Percentiles rank a stretch among this genome's conserved stretches.
Evolutionary conservation across 768 basidiomycete genomes (phyloP).

Genomic region (Termitomyces eurrhizus): DNA sequence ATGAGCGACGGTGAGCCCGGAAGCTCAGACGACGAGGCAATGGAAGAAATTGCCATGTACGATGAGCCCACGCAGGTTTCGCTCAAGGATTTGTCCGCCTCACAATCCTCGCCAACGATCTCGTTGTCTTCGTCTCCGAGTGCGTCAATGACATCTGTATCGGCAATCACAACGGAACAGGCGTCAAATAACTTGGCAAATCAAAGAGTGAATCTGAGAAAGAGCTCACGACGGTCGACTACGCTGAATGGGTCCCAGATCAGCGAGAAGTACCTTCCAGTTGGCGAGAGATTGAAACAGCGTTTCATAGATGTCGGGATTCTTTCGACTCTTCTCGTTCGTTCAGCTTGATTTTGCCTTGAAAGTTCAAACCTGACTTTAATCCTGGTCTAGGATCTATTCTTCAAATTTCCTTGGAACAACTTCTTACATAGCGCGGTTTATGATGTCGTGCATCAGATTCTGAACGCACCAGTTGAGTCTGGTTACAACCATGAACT

Average conservation of each 20-base stretch:
- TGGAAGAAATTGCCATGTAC: constrained; percentile 81
- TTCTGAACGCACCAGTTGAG: constrained; percentile 85
- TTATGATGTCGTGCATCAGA: constrained; percentile 94
- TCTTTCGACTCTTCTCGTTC: constrained; percentile 71
- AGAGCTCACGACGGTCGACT: constrained; percentile 47
- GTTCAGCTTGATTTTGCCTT: constrained; percentile 21
- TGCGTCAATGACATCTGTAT: constrained; percentile 24
- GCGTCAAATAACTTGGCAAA: constrained; percentile 26
- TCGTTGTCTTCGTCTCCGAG: constrained; percentile 23
- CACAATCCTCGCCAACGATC: constrained; percentile 28
- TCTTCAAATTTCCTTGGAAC: constrained; percentile 96
- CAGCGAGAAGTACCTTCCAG: constrained; percentile 39
- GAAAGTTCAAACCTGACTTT: background rate
- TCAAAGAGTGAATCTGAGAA: constrained; percentile 37
- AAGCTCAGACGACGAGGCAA: constrained; percentile 73
- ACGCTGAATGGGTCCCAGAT: constrained; percentile 24
- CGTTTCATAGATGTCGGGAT: constrained; percentile 73
- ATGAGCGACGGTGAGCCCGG: constrained; percentile 71
- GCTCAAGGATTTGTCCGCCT: constrained; percentile 29
- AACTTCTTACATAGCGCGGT: constrained; percentile 97
- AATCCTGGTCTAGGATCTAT: constrained; percentile 64
- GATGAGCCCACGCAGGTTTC: constrained; percentile 46
- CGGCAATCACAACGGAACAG: constrained; percentile 23
- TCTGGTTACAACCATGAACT: constrained; percentile 83
- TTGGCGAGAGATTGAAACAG: constrained; percentile 80